Base-by-base conservation (phyloP, 2,329 filamentous ascomycete genomes). In the Colletotrichum orbiculare region DNA sequence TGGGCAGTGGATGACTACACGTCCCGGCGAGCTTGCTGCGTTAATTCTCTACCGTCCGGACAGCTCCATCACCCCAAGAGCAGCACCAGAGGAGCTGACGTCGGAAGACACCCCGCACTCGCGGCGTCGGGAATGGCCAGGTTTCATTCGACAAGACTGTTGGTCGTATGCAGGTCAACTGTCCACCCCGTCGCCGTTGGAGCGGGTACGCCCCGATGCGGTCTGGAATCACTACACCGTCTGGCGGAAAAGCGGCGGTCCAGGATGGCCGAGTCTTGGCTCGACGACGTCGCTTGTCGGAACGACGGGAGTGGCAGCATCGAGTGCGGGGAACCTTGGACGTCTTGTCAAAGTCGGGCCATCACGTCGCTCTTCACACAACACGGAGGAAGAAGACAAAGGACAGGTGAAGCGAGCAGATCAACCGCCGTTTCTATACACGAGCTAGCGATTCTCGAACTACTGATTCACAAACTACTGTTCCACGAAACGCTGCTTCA, bases 91-190 rank as follows among this genome's bases (percentile, higher is more conserved):
- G 15, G 13, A 41, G 38, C 38, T 41, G 9, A 7, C 43, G 43
- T 46, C 43, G 43, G 8, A 17, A 45, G 38, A 35, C 41, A 35
- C 38, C 39, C 42, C 48, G 55, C 54, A 48, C 42, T 49, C 48
- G 49, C 54, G 55, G 55, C 55, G 60, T 64, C 60, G 55, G 60
- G 55, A 64, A 60, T 64, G 60, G 25, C 55, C 48, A 25, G 10
- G 43, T 49, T 12, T 60, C 42, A 64, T 64, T 60, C 49, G 55
- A 45, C 9, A 39, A 37, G 6, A 6, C 7, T 0, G 0, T 8
- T 38, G 25, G 12, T 13, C 33, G 25, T 42, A 52, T 64, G 60
- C 60, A 64, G 37, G 55, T 54, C 49, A 58, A 38, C 17, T 35
- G 39, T 25, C 25, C 4, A 4, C 25, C 4, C 25, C n/a, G 15